Percentiles rank a stretch among this genome's conserved stretches.
phyloP scores from a whole-genome alignment of 164 flowering plant genomes.

The Magnolia officinalis region DNA sequence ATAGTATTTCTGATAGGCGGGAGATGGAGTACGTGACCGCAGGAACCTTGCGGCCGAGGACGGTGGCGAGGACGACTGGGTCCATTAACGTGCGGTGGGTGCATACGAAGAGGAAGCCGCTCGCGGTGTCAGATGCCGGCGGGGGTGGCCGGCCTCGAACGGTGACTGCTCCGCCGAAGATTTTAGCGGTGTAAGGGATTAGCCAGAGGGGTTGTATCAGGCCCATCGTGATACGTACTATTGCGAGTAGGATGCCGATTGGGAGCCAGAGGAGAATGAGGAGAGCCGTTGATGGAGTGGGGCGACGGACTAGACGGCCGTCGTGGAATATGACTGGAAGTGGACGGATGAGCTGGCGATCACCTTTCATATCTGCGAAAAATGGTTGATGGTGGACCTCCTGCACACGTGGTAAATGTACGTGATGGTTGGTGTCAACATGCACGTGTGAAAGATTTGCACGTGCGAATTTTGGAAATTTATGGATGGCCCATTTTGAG shows the following conservation, averaged over 20 bases:
- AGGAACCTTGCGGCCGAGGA: slow-evolving; percentile 61
- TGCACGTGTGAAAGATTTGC: background rate
- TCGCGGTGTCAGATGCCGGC: slow-evolving; percentile 31
- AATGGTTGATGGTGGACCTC: slow-evolving; percentile 54
- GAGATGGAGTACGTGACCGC: slow-evolving; percentile 96
- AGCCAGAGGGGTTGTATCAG: slow-evolving; percentile 50
- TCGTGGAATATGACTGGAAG: slow-evolving; percentile 95
- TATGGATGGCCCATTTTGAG: background rate
- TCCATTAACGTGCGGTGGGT: slow-evolving; percentile 93
- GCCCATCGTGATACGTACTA: slow-evolving; percentile 51
- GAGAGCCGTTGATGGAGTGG: slow-evolving; percentile 69
- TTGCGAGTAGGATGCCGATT: slow-evolving; percentile 62
- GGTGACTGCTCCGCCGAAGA: slow-evolving; percentile 58
- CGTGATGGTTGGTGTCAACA: background rate
- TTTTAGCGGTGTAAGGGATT: slow-evolving; percentile 40
- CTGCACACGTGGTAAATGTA: slow-evolving; percentile 33
- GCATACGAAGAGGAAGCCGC: slow-evolving; percentile 89
- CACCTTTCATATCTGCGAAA: slow-evolving; percentile 20
- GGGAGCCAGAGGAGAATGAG: slow-evolving; percentile 88
- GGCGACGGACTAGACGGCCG: slow-evolving; percentile 78
- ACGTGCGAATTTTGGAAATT: background rate
- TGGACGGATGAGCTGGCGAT: slow-evolving; percentile 42
- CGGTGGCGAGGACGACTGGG: slow-evolving; percentile 80
- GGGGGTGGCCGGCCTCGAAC: slow-evolving; percentile 82
- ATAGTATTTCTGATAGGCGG: slow-evolving; percentile 72